Evolutionary conservation across 257 asterid genomes (phyloP).

Genomic region (Solanum infundibuliforme): DNA sequence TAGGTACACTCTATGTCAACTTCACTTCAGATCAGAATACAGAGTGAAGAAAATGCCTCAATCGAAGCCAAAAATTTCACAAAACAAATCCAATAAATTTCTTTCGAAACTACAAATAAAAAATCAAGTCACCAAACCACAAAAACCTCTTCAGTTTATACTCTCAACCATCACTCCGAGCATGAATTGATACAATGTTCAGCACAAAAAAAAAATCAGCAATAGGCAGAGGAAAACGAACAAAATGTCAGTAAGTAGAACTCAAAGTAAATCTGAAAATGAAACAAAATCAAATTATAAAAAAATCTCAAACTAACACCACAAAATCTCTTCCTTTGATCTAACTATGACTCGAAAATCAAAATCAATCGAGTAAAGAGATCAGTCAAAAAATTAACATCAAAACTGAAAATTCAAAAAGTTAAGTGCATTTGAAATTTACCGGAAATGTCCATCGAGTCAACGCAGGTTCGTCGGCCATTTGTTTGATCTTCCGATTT

Average conservation of each 20-base stretch:
- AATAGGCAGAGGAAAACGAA: background rate
- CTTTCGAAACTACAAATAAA: background rate
- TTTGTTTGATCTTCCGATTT: background rate
- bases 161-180: background rate
- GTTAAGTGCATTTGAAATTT: background rate
- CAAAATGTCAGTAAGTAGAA: background rate
- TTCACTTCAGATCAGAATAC: background rate
- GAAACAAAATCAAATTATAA: background rate
- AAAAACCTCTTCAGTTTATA: background rate
- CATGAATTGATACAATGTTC: background rate
- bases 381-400: background rate
- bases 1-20: background rate
- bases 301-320: background rate
- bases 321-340: background rate
- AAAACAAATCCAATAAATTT: background rate
- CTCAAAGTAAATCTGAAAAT: background rate
- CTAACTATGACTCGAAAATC: background rate
- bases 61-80: background rate
- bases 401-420: background rate
- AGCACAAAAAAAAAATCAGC: background rate
- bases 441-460: slow-evolving; percentile 98
- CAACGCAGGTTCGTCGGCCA: slow-evolving; percentile 83
- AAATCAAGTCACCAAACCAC: background rate
- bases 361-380: background rate
- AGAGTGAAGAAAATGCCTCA: background rate